These are phyloP conservation scores for Neurospora intermedia DNA, from an alignment of 495 filamentous ascomycete species.

Conservation along the genomic window DNA sequence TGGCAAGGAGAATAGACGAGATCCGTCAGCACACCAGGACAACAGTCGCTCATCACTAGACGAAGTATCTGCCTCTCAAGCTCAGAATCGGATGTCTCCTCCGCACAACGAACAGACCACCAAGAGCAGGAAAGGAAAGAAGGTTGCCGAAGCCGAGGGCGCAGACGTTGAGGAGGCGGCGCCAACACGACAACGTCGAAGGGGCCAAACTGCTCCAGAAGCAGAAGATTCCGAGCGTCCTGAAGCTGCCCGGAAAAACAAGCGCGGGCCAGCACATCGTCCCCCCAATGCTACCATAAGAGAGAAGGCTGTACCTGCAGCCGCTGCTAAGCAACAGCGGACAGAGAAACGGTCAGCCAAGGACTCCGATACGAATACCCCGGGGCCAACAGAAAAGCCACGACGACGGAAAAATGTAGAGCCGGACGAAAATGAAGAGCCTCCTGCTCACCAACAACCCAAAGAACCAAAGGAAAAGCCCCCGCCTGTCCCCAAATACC, in stretches of 20 bases:
- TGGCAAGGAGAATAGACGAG: not conserved
- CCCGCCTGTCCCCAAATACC: slow-evolving; percentile 14
- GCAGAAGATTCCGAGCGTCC: not conserved
- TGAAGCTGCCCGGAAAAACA: not conserved
- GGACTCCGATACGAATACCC: not conserved
- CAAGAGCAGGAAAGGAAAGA: slow-evolving; percentile 6
- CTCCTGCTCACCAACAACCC: not conserved
- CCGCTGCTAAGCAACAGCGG: not conserved
- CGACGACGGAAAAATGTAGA: not conserved
- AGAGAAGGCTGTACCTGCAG: not conserved
- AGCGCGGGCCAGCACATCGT: not conserved
- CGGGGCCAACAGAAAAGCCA: not conserved
- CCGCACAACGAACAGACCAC: not conserved
- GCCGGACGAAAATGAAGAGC: not conserved
- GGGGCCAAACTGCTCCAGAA: not conserved
- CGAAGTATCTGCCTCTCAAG: slow-evolving; percentile 15
- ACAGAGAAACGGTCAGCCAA: not conserved
- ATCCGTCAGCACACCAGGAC: not conserved
- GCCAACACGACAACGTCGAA: not conserved
- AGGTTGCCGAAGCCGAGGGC: not conserved
- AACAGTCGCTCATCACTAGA: slow-evolving; percentile 12
- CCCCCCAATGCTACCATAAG: not conserved
- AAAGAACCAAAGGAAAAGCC: not conserved
- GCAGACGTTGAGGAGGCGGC: not conserved
- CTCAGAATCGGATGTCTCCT: slow-evolving; percentile 10